Evolutionary conservation across 2,329 filamentous ascomycete species (phyloP).

Genomic region (Neoascochyta sp.): DNA sequence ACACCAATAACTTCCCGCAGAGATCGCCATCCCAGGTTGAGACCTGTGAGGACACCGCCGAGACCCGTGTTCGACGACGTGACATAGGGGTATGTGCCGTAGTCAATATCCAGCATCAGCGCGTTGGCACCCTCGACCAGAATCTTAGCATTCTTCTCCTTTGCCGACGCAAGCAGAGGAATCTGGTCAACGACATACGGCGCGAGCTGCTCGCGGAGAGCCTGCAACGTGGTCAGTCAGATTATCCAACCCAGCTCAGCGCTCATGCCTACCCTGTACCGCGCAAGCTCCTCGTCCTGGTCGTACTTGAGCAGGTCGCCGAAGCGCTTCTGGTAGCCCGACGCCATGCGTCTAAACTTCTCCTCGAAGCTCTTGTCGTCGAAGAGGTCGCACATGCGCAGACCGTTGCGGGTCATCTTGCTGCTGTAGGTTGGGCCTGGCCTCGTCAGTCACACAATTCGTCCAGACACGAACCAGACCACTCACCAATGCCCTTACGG

Average conservation of each 20-base stretch:
- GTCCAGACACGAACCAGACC: no score
- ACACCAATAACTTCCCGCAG: slow-evolving; percentile 62
- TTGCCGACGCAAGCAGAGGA: slow-evolving; percentile 59
- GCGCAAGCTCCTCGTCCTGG: slow-evolving; percentile 64
- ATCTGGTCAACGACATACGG: slow-evolving; percentile 65
- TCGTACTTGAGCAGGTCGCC: slow-evolving; percentile 65
- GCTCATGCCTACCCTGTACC: slow-evolving; percentile 50
- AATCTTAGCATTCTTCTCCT: slow-evolving; percentile 57
- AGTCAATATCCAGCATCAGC: slow-evolving; percentile 63
- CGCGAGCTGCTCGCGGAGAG: slow-evolving; percentile 55
- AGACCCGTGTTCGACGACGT: slow-evolving; percentile 59
- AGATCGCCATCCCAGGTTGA: slow-evolving; percentile 59
- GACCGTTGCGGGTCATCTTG: slow-evolving; percentile 63
- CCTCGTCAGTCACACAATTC: no score
- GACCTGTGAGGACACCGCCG: slow-evolving; percentile 61
- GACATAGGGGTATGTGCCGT: slow-evolving; percentile 57
- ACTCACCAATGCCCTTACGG: slow-evolving; percentile 48
- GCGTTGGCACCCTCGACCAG: slow-evolving; percentile 67
- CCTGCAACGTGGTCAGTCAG: slow-evolving; percentile 20
- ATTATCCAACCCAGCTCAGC: slow-evolving; percentile 1
- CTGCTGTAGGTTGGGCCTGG: slow-evolving; percentile 56
- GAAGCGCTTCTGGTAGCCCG: slow-evolving; percentile 64
- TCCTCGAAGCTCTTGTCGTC: slow-evolving; percentile 62
- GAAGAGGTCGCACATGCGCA: slow-evolving; percentile 66
- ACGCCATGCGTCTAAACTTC: slow-evolving; percentile 60